Conservation (phyloP, 345 rosid genomes). For the Acer campestre region DNA sequence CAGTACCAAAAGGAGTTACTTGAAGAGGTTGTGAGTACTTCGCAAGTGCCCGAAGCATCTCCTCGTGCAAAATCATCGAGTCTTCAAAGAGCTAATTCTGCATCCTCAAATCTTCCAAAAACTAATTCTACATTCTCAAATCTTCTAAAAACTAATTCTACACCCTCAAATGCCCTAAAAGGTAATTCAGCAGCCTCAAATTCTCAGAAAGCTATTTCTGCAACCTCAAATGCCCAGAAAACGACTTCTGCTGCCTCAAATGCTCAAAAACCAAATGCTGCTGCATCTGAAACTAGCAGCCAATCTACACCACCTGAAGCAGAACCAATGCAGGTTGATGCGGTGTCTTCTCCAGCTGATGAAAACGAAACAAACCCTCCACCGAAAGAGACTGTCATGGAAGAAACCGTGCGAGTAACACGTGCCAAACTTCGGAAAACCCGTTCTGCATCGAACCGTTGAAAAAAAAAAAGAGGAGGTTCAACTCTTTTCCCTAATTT, state of each 20-base stretch:
- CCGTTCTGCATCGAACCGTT: constrained; percentile 42
- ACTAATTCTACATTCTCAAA: constrained; percentile 17
- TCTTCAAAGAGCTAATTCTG: not conserved
- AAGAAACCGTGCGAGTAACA: constrained; percentile 42
- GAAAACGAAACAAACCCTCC: constrained; percentile 42
- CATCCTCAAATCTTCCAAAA: not conserved
- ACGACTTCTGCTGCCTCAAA: not conserved
- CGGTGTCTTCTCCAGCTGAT: constrained; percentile 37
- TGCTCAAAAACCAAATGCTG: constrained; percentile 26
- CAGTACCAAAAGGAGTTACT: constrained; percentile 51
- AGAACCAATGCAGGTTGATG: constrained; percentile 52
- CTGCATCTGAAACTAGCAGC: constrained; percentile 39
- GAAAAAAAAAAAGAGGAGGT: constrained; percentile 19
- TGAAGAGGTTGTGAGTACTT: constrained; percentile 40
- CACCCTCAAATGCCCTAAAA: not conserved
- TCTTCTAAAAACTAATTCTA: constrained; percentile 22
- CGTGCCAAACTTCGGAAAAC: constrained; percentile 55
- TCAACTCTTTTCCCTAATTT: constrained; percentile 11
- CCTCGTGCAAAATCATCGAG: constrained; percentile 17
- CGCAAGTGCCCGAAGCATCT: constrained; percentile 39
- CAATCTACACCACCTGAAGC: constrained; percentile 37
- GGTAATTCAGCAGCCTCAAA: not conserved
- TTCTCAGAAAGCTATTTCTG: constrained; percentile 1
- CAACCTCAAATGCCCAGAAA: constrained; percentile 27
- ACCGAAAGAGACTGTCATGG: constrained; percentile 55